Evolutionary conservation across 2,329 filamentous ascomycete genomes (phyloP).

Genomic region (Blumeria graminis): DNA sequence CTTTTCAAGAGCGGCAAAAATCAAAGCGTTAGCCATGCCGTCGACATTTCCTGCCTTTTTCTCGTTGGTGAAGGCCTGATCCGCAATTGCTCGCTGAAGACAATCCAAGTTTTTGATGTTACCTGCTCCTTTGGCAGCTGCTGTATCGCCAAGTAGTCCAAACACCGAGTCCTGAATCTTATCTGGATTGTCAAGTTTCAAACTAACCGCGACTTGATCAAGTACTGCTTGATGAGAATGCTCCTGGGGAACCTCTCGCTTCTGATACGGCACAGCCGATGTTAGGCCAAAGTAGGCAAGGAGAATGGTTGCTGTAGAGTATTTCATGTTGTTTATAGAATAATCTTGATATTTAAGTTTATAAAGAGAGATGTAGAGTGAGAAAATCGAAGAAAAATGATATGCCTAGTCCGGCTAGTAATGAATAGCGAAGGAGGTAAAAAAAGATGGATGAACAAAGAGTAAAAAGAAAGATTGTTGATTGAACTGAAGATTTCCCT

Average conservation of each 20-base stretch:
- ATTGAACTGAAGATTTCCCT: no score
- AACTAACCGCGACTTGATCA: constrained; percentile 19
- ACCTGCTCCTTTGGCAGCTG: constrained; percentile 24
- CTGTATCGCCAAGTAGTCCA: constrained; percentile 26
- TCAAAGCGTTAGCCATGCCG: constrained; percentile 27
- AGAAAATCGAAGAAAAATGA: no score
- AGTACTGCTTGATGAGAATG: constrained; percentile 29
- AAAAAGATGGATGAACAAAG: no score
- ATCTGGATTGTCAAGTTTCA: constrained; percentile 25
- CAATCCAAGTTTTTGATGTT: constrained; percentile 28
- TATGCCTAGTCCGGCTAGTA: no score
- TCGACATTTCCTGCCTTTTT: constrained; percentile 28
- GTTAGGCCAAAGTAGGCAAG: constrained; percentile 13
- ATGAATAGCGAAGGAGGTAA: no score
- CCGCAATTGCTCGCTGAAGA: constrained; percentile 31
- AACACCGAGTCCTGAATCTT: constrained; percentile 25
- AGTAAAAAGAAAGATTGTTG: no score
- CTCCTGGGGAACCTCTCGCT: constrained; percentile 30
- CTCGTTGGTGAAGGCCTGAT: constrained; percentile 36
- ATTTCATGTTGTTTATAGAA: constrained; percentile 13
- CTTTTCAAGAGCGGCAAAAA: constrained; percentile 30
- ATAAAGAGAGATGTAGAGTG: not conserved
- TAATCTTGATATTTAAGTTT: constrained; percentile 2
- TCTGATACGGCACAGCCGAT: constrained; percentile 11
- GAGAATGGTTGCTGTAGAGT: constrained; percentile 12